A percentile compares a stretch with the other conserved stretches of the same genome.
Conservation (phyloP, 139 green algal species). For the Axilococcus clingmanii region DNA sequence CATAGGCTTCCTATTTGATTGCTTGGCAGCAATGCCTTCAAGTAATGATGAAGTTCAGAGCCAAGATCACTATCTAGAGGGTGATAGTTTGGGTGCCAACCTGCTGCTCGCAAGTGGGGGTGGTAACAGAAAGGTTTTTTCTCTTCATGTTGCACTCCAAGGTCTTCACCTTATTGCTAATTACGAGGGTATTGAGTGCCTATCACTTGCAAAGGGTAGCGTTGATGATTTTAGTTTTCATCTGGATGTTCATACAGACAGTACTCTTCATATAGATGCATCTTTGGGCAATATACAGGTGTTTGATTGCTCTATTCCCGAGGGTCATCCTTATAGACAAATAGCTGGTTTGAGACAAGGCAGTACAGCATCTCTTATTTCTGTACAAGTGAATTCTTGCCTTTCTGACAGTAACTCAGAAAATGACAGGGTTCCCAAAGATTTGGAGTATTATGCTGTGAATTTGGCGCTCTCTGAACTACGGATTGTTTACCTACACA, state of each 20-base stretch:
- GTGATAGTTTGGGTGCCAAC: not conserved
- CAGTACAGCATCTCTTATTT: constrained; percentile 52
- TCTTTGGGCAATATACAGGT: not conserved
- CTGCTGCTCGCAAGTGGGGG: constrained; percentile 6
- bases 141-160: constrained; percentile 26
- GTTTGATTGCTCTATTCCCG: constrained; percentile 5
- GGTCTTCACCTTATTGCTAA: constrained; percentile 46
- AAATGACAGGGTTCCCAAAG: constrained; percentile 38
- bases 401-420: constrained; percentile 14
- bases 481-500: constrained; percentile 76
- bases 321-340: constrained; percentile 42
- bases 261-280: constrained; percentile 1
- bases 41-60: not conserved
- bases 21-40: constrained; percentile 23
- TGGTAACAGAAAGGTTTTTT: constrained; percentile 21
- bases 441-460: constrained; percentile 51
- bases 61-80: not conserved
- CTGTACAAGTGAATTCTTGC: constrained; percentile 43
- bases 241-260: not conserved
- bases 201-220: constrained; percentile 30
- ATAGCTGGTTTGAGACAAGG: constrained; percentile 34
- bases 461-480: constrained; percentile 55
- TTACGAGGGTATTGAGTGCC: constrained; percentile 37
- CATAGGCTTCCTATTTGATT: constrained; percentile 68
- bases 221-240: constrained; percentile 9